phyloP scores from a whole-genome alignment of 139 green algal genomes.

The Chlamydomonas schloesseri region DNA sequence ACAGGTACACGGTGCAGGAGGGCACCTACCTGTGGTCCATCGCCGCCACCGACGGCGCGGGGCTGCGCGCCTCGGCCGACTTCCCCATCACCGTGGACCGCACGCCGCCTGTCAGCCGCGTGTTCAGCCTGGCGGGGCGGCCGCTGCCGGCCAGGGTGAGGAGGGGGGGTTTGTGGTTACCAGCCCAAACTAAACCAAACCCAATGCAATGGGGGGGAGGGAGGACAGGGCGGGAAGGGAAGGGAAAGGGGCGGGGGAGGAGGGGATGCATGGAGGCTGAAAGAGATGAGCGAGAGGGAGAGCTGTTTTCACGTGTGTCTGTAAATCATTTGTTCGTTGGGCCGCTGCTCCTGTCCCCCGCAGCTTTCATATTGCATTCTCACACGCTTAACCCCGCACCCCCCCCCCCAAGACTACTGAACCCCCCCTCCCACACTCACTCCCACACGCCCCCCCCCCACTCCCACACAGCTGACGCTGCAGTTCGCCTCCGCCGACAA shows the following conservation, averaged over 20 bases:
- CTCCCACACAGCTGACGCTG: neutral
- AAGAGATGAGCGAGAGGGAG: too few relatives aligned
- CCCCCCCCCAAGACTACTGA: too few relatives aligned
- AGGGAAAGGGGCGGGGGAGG: too few relatives aligned
- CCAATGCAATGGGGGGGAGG: neutral
- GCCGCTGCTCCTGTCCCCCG: too few relatives aligned
- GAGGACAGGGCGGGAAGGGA: neutral
- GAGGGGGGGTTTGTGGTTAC: too few relatives aligned
- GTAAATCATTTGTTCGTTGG: too few relatives aligned
- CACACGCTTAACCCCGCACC: too few relatives aligned
- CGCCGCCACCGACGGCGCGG: neutral
- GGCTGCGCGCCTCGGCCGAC: neutral
- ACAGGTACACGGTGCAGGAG: constrained; percentile 28
- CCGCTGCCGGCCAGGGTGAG: constrained; percentile 7
- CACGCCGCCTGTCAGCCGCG: constrained; percentile 1
- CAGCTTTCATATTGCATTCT: too few relatives aligned
- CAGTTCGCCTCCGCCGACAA: neutral
- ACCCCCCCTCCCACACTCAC: neutral
- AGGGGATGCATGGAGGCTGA: too few relatives aligned
- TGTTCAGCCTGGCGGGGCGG: neutral
- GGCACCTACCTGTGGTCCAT: constrained; percentile 23
- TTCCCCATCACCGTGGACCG: neutral
- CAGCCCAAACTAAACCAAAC: too few relatives aligned
- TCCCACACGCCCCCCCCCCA: neutral
- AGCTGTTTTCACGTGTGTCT: too few relatives aligned